Percentiles rank a stretch among this genome's conserved stretches.
Evolutionary conservation across 2,329 filamentous ascomycete genomes (phyloP).

Genomic region (Aspergillus novoparasiticus): DNA sequence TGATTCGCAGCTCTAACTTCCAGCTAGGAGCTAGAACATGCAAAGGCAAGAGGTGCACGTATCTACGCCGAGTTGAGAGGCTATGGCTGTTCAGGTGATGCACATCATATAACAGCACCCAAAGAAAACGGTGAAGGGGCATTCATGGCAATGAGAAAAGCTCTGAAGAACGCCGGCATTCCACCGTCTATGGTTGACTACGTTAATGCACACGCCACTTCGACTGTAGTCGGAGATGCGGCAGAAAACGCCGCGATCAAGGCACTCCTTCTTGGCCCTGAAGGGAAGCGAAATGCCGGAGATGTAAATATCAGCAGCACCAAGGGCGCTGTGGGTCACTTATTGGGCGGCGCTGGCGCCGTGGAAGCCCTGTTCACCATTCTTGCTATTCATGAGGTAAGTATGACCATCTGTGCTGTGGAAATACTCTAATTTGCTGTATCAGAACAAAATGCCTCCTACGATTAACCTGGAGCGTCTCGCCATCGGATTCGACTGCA

Average conservation of each 20-base stretch:
- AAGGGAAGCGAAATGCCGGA: constrained; percentile 63
- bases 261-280: constrained; percentile 71
- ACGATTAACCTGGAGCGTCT: constrained; percentile 78
- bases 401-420: constrained; percentile 29
- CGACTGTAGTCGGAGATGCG: constrained; percentile 79
- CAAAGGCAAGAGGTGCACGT: constrained; percentile 71
- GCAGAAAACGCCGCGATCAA: constrained; percentile 87
- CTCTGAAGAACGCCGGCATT: constrained; percentile 71
- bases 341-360: constrained; percentile 87
- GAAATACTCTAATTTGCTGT: background rate
- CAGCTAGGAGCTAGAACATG: constrained; percentile 76
- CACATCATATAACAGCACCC: constrained; percentile 91
- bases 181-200: constrained; percentile 77
- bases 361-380: constrained; percentile 87
- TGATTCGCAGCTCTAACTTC: background rate
- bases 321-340: constrained; percentile 88
- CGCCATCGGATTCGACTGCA: constrained; percentile 72
- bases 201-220: constrained; percentile 93
- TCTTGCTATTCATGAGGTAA: constrained; percentile 75
- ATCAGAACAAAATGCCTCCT: constrained; percentile 75
- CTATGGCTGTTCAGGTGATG: constrained; percentile 89
- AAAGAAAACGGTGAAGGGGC: constrained; percentile 81
- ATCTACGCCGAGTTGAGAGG: constrained; percentile 90
- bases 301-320: constrained; percentile 87
- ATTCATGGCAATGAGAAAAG: constrained; percentile 79